Percentiles rank a stretch among this genome's conserved stretches.
Conservation (phyloP, 768 basidiomycete genomes). For the Termitomyces sp. region DNA sequence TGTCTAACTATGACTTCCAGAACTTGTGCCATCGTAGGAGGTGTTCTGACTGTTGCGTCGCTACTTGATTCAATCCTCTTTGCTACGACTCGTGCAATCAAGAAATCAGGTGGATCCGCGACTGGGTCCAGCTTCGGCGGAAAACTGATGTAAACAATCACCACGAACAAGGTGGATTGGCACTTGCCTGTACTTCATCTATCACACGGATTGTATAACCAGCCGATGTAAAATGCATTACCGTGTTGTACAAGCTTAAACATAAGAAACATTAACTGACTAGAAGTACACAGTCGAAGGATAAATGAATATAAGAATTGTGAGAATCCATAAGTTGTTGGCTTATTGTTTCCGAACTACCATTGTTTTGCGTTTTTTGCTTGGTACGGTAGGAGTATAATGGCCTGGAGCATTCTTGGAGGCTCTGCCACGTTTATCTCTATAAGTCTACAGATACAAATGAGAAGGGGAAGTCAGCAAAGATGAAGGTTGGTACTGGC, state of each 20-base stretch:
- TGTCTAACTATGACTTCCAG: slow-evolving; percentile 31
- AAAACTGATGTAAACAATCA: slow-evolving; percentile 37
- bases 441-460: slow-evolving; percentile 22
- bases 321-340: background rate
- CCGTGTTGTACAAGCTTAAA: slow-evolving; percentile 8
- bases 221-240: slow-evolving; percentile 4
- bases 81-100: slow-evolving; percentile 69
- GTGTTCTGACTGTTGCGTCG: slow-evolving; percentile 91
- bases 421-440: slow-evolving; percentile 17
- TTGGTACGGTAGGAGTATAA: slow-evolving; percentile 18
- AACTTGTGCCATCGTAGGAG: slow-evolving; percentile 96
- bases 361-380: slow-evolving; percentile 28
- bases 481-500: slow-evolving; percentile 23
- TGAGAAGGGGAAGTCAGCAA: background rate
- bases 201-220: slow-evolving; percentile 8
- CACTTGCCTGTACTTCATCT: slow-evolving; percentile 8
- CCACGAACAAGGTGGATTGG: background rate
- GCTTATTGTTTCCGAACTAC: slow-evolving; percentile 4
- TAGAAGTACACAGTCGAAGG: slow-evolving; percentile 3
- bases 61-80: slow-evolving; percentile 85
- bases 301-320: background rate
- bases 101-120: slow-evolving; percentile 42
- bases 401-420: slow-evolving; percentile 8
- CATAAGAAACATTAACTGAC: background rate
- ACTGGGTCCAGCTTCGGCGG: slow-evolving; percentile 24